A percentile compares a stretch with the other conserved stretches of the same genome.
phyloP scores from a whole-genome alignment of 1,139 yeast species.

The Yamadazyma songkhlaensis region DNA sequence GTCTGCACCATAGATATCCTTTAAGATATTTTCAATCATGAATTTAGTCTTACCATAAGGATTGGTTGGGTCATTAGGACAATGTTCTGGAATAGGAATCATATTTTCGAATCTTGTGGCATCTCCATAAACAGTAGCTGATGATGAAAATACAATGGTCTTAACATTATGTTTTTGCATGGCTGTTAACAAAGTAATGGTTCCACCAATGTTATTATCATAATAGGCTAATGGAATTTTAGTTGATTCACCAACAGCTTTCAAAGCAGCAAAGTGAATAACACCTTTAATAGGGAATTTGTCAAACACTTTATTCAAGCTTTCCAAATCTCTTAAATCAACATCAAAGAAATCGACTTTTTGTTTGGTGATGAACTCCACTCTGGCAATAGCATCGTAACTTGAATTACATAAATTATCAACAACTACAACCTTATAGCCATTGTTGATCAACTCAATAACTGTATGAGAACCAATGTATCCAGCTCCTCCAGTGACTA shows the following conservation, averaged over 20 bases:
- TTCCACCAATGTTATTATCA: constrained; percentile 67
- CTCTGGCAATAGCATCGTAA: constrained; percentile 63
- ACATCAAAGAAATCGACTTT: constrained; percentile 57
- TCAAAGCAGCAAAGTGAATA: constrained; percentile 82
- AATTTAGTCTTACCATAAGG: constrained; percentile 78
- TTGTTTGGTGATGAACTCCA: constrained; percentile 52
- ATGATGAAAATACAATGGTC: constrained; percentile 71
- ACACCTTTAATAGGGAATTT: constrained; percentile 56
- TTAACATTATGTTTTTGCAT: constrained; percentile 48
- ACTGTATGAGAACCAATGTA: constrained; percentile 85
- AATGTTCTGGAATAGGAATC: constrained; percentile 79
- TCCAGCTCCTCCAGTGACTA: constrained; percentile 88
- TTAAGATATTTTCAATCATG: constrained; percentile 60
- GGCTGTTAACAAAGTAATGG: constrained; percentile 55
- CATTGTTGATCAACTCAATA: constrained; percentile 60
- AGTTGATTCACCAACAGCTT: constrained; percentile 84
- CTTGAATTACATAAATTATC: constrained; percentile 72
- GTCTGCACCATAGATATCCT: constrained; percentile 53
- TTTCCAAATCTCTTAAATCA: constrained; percentile 54
- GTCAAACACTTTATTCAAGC: constrained; percentile 47
- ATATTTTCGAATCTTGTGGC: constrained; percentile 69
- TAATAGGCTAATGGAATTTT: constrained; percentile 69
- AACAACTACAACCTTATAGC: constrained; percentile 66
- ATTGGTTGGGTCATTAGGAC: constrained; percentile 74
- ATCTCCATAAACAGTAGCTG: constrained; percentile 86